Base-by-base conservation (phyloP, 371 early-diverging fungal genomes). In the Mortierella sp. region DNA sequence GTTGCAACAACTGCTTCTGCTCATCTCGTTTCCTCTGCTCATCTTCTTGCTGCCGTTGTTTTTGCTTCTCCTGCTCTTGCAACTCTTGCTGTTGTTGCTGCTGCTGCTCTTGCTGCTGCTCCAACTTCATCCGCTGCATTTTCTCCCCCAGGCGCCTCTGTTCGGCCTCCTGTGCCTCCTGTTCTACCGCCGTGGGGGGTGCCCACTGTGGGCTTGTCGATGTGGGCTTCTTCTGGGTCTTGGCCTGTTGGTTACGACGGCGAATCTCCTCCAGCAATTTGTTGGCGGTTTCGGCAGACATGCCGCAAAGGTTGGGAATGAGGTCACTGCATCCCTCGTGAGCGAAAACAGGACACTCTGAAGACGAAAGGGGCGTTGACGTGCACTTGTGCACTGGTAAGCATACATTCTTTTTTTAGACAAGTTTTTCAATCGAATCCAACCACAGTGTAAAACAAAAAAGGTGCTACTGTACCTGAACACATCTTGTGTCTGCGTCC, bases 231-330 rank as follows among this genome's bases (percentile, higher is more conserved):
- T 75, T 78, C 40, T 74, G 74, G 31, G 69, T 69, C 54, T 76
- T 81, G 55, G 73, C 72, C 46, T 51, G 80, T 24, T 81, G 78
- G 69, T 86, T 87, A 24, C 88, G 87, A 37, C 87, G 86, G 34
- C 85, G 80, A 34, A 88, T 81, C 76, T 94, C 95, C 44, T 90
- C 91, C 79, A 96, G 83, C 89, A 96, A 91, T 75, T 95, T 94
- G 81, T 93, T 94, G 10, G 96, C 96, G 75, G 95, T 90, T 69
- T 94, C 93, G 86, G 95, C 92, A 16, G 93, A 91, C 73, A 98
- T 89, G 11, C 98, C 98, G 82, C 99, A 99, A 67, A 95, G 94
- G 78, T 96, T 93, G 55, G 98, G 98, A 2, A 98, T 92, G 71
- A 93, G 91, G 37, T 90, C 89, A 82, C 91, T 89, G 89, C 99